These are phyloP conservation scores for Rasamsonia emersonii DNA, from an alignment of 2,329 filamentous ascomycete genomes.

Conservation along the genomic window DNA sequence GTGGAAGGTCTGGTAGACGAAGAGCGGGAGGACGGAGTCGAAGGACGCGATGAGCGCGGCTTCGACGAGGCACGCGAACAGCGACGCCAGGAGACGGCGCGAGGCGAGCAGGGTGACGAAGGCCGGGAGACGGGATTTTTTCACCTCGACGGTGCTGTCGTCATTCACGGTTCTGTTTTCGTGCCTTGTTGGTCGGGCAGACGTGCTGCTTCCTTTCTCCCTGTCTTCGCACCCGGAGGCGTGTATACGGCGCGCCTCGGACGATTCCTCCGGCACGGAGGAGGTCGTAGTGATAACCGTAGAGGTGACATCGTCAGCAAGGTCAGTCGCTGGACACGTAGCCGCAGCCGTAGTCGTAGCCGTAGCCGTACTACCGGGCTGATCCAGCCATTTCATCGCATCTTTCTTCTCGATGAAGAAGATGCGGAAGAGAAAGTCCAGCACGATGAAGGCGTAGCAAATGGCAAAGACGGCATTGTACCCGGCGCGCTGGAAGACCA, in stretches of 20 bases:
- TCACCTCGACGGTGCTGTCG: background rate
- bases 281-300: no score
- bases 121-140: constrained; percentile 7
- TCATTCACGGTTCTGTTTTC: background rate
- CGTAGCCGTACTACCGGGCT: constrained; percentile 3
- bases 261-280: no score
- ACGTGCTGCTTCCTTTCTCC: no score
- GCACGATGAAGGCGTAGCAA: constrained; percentile 43
- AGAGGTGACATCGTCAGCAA: no score
- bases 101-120: constrained; percentile 43
- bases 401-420: constrained; percentile 56
- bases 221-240: no score
- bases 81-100: constrained; percentile 48
- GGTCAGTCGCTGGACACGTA: constrained; percentile 28
- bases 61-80: constrained; percentile 49
- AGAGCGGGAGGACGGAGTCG: constrained; percentile 50
- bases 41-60: constrained; percentile 46
- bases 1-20: constrained; percentile 44
- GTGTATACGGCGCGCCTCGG: no score
- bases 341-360: constrained; percentile 18
- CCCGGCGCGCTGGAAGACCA: constrained; percentile 52
- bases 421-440: constrained; percentile 54
- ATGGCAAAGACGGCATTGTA: constrained; percentile 52
- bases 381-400: constrained; percentile 27
- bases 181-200: constrained; percentile 34